Base-by-base conservation (phyloP, 164 flowering plant species). In the Euptelea pleiosperma region DNA sequence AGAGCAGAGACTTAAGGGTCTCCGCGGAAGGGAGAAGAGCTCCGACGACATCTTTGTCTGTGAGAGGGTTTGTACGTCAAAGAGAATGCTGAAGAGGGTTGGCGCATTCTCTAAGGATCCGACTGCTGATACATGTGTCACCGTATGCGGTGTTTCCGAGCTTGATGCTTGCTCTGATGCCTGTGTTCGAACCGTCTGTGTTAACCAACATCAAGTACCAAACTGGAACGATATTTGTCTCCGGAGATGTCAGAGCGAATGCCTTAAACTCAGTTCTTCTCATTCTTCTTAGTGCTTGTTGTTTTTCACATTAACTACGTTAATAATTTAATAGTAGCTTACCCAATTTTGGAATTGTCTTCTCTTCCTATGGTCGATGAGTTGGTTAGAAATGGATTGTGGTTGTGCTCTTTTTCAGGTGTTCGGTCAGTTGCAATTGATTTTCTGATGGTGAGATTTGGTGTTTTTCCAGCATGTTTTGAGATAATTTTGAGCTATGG, bases 161-260 rank as follows among this genome's bases (percentile, higher is more conserved):
- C 77, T 91, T 6, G 96, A 91, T 75, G 97, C 96, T 21, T 91
- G 96, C 53, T 63, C 88, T 40, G 97, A 87, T 74, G 97, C 97
- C 0, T 87, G 97, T 70, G 96, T 91, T 41, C 79, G 97, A 0
- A 87, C 96, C 5, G 91, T 91, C 29, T 87, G 96, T 36, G 93
- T 87, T 6, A 84, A 84, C 66, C 88, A 82, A 33, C 90, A 88
- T 54, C 92, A 84, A 57, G 92, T 88, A 1, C 90, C 96, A 8
- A 82, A 85, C 53, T 88, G 90, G 96, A 88, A 88, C 56, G 96
- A 86, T 62, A 71, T 81, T 33, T 88, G 92, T 67, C 84, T 88
- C 34, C 52, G 79, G 19, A 73, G 90, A 54, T 88, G 96, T 66
- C 96, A 88, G 60, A 80, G 82, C 47, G 96, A 88, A 65, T 88